Evolutionary conservation across 345 rosid species (phyloP), one percentile per base, ranked within the genome.

Genomic region (Salix purpurea): DNA sequence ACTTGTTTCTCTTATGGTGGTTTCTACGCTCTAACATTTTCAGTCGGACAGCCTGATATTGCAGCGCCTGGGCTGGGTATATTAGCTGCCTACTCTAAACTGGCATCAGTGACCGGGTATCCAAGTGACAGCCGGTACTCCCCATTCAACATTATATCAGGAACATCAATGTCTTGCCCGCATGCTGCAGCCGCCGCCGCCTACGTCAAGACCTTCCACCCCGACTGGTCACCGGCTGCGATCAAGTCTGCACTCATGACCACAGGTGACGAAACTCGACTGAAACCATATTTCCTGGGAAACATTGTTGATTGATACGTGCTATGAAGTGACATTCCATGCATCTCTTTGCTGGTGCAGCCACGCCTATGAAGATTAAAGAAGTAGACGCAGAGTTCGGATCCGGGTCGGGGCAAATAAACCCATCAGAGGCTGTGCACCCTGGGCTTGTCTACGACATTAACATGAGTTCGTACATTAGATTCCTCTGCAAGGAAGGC

Each of bases 81-180:
- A 72, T 80, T 95, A 13, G 98, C 94, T 4, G 96, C 88, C n/a
- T 87, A 82, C 88, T 78, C 97, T 1, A 76, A 81, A 61, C 77
- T 90, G 68, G 70, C 76, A 28, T 72, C 96, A 0, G 10, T 89
- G 50, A 88, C 92, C 0, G 92, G 79, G 23, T 73, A 77, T 24
- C 9, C 86, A 6, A 19, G 9, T 7, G 98, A 92, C 83, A 68
- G 44, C 8, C 84, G 94, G 23, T 67, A 74, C 30, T 46, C 84
- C 2, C 50, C 72, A 1, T 95, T 84, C 84, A 83, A 85, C 82
- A 84, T 95, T 50, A 24, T 90, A 65, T 95, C 99, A 1, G 97
- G 97, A 75, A 95, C 97, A 65, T 93, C 99, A 34, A 91, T 93
- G 96, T 85, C 99, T 73, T 91, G 91, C 81, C 99, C 99, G 65